These are phyloP conservation scores for Acacia crassicarpa DNA, from an alignment of 306 rosid species.

Conservation along the genomic window DNA sequence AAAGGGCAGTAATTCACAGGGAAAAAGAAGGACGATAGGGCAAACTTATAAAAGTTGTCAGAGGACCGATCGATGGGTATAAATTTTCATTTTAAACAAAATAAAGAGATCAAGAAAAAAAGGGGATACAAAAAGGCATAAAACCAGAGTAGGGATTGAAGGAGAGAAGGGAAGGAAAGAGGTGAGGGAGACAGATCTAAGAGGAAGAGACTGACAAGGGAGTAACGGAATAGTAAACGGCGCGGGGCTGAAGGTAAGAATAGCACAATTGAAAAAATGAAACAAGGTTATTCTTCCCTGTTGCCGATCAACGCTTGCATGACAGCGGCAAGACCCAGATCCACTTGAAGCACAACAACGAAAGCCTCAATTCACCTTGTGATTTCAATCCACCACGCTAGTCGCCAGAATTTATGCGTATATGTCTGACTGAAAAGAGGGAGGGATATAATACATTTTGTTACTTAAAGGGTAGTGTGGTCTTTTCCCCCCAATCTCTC, in stretches of 20 bases:
- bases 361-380: background rate
- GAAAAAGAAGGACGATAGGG: background rate
- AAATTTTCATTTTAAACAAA: background rate
- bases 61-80: background rate
- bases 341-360: background rate
- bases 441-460: too few species aligned
- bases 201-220: conserved; percentile 55
- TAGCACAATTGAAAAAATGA: conserved; percentile 98
- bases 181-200: background rate
- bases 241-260: conserved; percentile 98
- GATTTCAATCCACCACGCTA: background rate
- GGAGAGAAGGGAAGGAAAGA: background rate
- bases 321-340: background rate
- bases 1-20: background rate
- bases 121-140: background rate
- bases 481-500: too few species aligned
- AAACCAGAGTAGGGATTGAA: background rate
- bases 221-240: conserved; percentile 94
- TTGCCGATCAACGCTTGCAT: background rate
- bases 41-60: background rate
- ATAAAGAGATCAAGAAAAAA: background rate
- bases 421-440: too few species aligned
- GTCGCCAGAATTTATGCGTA: background rate
- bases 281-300: conserved; percentile 70
- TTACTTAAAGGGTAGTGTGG: too few species aligned